Conservation (phyloP, 192 early-diverging fungal genomes). For the Mortierella hygrophila region DNA sequence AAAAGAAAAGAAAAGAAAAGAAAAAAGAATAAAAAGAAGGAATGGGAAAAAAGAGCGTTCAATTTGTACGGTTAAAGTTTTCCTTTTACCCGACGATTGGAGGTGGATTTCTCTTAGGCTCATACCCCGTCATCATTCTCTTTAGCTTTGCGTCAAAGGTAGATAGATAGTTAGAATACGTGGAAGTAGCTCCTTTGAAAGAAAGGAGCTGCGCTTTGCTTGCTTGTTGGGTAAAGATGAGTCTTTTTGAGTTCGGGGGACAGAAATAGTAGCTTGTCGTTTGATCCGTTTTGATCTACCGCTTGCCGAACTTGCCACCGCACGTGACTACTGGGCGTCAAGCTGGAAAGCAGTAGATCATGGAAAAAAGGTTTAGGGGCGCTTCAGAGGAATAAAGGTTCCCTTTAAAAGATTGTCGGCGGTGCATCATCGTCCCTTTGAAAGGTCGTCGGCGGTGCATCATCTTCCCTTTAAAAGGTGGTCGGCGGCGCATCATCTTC, state of each 20-base stretch:
- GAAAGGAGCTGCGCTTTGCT: too few species aligned
- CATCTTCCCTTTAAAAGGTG: neutral
- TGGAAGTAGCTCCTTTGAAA: too few species aligned
- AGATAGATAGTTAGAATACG: too few species aligned
- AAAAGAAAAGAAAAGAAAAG: constrained; percentile 2
- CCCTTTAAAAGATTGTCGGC: too few species aligned
- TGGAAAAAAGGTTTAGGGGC: neutral
- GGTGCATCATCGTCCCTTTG: neutral
- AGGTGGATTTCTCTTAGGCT: neutral
- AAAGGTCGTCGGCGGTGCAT: neutral
- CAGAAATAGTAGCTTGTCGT: too few species aligned
- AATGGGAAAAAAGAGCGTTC: neutral
- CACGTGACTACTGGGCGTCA: too few species aligned
- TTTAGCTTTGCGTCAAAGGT: too few species aligned
- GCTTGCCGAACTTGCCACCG: neutral
- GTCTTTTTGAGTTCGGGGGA: too few species aligned
- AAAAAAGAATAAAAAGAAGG: neutral
- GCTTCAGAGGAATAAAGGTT: neutral
- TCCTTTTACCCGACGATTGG: neutral
- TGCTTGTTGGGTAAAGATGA: too few species aligned
- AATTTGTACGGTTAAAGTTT: neutral
- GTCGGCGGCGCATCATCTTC: neutral
- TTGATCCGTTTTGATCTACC: neutral
- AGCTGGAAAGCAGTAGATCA: too few species aligned
- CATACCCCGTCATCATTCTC: too few species aligned